These are phyloP conservation scores for Lavandula angustifolia DNA, from an alignment of 257 asterid genomes.

Conservation along the genomic window DNA sequence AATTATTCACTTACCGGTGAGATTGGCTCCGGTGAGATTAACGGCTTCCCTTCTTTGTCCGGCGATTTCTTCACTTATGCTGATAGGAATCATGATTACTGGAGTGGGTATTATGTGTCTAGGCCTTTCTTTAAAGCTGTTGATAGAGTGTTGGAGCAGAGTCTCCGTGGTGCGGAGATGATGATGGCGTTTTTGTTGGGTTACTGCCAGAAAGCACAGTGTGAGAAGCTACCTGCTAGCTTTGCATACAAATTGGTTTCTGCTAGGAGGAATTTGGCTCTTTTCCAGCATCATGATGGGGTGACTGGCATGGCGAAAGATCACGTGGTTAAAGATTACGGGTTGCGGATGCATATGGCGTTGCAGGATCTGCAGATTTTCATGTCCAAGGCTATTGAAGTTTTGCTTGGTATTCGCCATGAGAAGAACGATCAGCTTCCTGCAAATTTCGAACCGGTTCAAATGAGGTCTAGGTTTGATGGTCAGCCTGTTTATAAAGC, in stretches of 20 bases:
- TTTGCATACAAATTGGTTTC: constrained; percentile 86
- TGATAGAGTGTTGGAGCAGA: constrained; percentile 92
- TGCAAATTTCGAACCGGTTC: constrained; percentile 84
- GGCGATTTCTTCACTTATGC: constrained; percentile 97
- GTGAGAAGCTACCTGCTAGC: constrained; percentile 84
- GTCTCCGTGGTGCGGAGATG: constrained; percentile 91
- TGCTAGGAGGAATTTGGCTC: constrained; percentile 91
- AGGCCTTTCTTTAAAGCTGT: constrained; percentile 98
- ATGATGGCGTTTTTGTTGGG: constrained; percentile 92
- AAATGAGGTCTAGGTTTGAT: constrained; percentile 77
- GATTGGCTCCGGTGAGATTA: constrained; percentile 81
- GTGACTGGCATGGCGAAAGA: constrained; percentile 97
- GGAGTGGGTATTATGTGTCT: constrained; percentile 99
- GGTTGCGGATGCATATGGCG: constrained; percentile 87
- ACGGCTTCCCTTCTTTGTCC: constrained; percentile 89
- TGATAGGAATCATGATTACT: constrained; percentile 90
- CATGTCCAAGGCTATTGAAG: constrained; percentile 87
- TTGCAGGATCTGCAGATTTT: constrained; percentile 83
- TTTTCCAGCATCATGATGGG: constrained; percentile 98
- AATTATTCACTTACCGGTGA: constrained; percentile 72
- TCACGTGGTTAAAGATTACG: constrained; percentile 91
- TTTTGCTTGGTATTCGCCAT: constrained; percentile 77
- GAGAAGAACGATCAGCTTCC: constrained; percentile 83
- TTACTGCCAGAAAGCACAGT: constrained; percentile 77
- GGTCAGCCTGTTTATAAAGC: constrained; percentile 73